Base-by-base conservation (phyloP, 1,284 basidiomycete genomes). In the Naganishia albida region DNA sequence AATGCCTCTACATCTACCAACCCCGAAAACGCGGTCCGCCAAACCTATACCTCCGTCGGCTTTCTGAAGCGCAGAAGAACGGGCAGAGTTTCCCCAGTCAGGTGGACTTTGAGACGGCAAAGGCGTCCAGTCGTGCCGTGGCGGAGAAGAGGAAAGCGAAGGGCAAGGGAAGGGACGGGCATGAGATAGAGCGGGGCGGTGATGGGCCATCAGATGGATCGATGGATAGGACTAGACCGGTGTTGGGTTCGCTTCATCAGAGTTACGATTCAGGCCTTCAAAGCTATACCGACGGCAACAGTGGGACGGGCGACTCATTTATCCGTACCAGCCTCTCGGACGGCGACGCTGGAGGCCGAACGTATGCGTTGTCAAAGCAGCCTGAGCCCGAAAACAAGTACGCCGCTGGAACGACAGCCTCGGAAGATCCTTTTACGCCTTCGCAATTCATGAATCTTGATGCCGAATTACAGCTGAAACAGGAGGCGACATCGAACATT, bases 21-120 rank as follows among this genome's bases (percentile, higher is more conserved):
- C 91, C 91, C 18, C 92, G 91, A 82, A 93, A 93, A 78, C 83
- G 91, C 65, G 91, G 91, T 0, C 91, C 91, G 3, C 91, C 90
- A 0, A 93, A 93, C 77, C 81, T 92, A 89, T 92, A 75, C 79
- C 86, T 81, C 18, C 40, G 38, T 63, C 67, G 50, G 44, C 26
- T 62, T 43, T 28, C 43, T n/a, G 53, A 68, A 46, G 67, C 69
- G 28, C 62, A 50, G n/a, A 49, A 64, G 34, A 44, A 20, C 28
- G 50, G 48, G 10, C 44, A 50, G 40, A 48, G 50, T 30, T 53
- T 63, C 49, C 52, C 60, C 18, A 38, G 26, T 7, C 50, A 63
- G n/a, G 60, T 50, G 25, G 60, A 63, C 39, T 63, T 54, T 39
- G 52, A 55, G 16, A 52, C 62, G 13, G 44, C 44, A 25, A 54